A percentile compares a stretch with the other conserved stretches of the same genome.
Conservation (phyloP, 2,329 filamentous ascomycete genomes). For the Ceratocystiopsis minuta region DNA sequence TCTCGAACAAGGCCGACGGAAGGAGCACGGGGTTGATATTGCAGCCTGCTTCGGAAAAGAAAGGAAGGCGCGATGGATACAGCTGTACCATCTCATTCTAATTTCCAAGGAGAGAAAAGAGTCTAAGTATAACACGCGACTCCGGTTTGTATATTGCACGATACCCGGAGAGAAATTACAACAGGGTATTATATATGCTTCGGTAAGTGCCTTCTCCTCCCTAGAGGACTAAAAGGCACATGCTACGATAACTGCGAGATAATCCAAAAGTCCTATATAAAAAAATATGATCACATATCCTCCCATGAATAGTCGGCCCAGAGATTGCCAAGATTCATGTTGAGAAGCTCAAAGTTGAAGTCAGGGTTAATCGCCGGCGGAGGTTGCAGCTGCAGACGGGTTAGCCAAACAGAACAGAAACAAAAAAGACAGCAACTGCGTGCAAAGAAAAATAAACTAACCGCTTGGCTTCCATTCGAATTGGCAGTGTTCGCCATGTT, state of each 20-base stretch:
- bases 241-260: background rate
- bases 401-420: background rate
- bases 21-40: no score
- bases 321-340: conserved; percentile 11
- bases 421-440: background rate
- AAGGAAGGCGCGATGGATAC: no score
- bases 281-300: conserved; percentile 5
- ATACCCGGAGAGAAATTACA: background rate
- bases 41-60: no score
- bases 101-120: no score
- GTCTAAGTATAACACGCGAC: no score
- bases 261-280: background rate
- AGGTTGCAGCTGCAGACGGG: conserved; percentile 1
- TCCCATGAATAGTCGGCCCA: conserved; percentile 13
- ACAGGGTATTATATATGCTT: background rate
- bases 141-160: no score
- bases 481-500: conserved; percentile 9
- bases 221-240: no score
- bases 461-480: conserved; percentile 5
- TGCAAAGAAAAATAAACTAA: background rate
- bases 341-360: conserved; percentile 10
- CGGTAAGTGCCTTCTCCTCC: no score
- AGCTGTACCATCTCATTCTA: no score
- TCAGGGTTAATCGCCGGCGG: conserved; percentile 8
- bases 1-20: no score